Conservation (phyloP, 78 protist genomes). For the Dictyostelium discoideum region DNA sequence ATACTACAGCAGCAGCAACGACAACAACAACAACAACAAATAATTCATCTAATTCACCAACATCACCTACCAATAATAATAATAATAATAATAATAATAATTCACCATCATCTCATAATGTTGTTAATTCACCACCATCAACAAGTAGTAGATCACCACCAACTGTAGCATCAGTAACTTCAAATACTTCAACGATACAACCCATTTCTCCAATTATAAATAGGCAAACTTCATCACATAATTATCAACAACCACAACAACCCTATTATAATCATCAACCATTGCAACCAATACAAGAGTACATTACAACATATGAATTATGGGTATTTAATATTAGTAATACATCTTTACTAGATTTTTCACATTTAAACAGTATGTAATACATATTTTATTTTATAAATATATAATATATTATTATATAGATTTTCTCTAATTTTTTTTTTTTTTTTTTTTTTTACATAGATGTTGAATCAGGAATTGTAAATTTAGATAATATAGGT, state of each 20-base stretch:
- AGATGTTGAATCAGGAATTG: slow-evolving; percentile 16
- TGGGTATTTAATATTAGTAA: slow-evolving; percentile 42
- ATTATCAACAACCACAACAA: background rate
- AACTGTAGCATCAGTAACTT: background rate
- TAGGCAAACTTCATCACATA: background rate
- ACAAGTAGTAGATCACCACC: background rate
- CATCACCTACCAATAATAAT: background rate
- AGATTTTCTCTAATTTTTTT: background rate
- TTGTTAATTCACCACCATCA: background rate
- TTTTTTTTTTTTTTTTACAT: too few relatives aligned
- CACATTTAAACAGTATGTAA: background rate
- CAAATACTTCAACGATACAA: slow-evolving; percentile 9
- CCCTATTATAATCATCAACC: background rate
- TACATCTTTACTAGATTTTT: background rate
- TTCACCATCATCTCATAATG: background rate
- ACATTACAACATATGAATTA: slow-evolving; percentile 3
- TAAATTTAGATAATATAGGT: background rate
- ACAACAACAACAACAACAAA: background rate
- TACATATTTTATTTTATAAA: background rate
- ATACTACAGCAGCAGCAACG: background rate
- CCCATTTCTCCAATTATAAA: background rate
- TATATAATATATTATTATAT: too few relatives aligned
- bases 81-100: background rate
- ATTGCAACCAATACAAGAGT: background rate
- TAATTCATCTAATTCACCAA: background rate